Evolutionary conservation across 2,329 filamentous ascomycete genomes (phyloP), one percentile per base, ranked within the genome.

Genomic region (Xylogone sp.): DNA sequence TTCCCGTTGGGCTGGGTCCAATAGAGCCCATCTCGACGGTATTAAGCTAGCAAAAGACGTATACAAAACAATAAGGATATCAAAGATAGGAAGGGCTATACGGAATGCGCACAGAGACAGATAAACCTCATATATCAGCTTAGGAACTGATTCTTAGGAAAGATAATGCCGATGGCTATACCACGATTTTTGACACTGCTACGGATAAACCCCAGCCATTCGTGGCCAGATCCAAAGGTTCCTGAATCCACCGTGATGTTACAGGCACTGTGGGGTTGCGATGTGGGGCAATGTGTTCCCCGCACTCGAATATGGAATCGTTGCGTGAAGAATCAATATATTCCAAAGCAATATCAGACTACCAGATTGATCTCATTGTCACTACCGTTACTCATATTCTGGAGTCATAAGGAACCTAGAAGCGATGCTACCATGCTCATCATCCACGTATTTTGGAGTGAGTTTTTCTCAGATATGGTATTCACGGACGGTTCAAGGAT

Each of bases 1-100:
- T 59, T 42, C 57, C 54, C 16, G 55, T 55, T 12, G 51, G 48
- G n/a, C 34, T 39, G 13, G 34, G 12, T 5, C 34, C 34, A 16
- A 39, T 6, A 4, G 34, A 39, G n/a, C 34, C 34, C 34, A 39
- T 39, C 4, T 7, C n/a, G 34, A 18, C 10, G 13, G n/a, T 39
- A 16, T 18, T 7, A 39, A 16, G n/a, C n/a, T 13, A 16, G n/a
- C n/a, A 4, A 16, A 39, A 18, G 12, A 18, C 5, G 12, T 6
- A 39, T 6, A 39, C 8, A 16, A 18, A 9, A 39, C 34, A 39
- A 39, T 5, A 18, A 16, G 13, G 8, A 39, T 9, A 4, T 4
- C 34, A 16, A 16, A 18, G 5, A 39, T 16, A 39, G 34, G n/a
- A 18, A 16, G 34, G n/a, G 34, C 34, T 13, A 5, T 16, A 9